Percentiles rank a stretch among this genome's conserved stretches.
phyloP scores from a whole-genome alignment of 768 basidiomycete species.

The Tulasnella sp. region DNA sequence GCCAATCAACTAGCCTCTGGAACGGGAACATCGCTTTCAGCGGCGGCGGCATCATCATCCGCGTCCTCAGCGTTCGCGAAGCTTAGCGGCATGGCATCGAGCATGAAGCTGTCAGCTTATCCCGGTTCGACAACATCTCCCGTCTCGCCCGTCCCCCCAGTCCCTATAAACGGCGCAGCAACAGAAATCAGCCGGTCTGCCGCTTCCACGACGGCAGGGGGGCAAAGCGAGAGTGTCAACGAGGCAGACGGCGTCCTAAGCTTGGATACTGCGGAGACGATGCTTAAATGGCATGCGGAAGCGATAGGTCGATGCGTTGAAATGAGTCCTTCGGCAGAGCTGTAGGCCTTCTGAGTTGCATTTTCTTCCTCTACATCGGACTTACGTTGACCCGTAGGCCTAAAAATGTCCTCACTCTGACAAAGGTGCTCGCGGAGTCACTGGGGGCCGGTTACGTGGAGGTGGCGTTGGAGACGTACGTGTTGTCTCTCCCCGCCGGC shows the following conservation, averaged over 20 bases:
- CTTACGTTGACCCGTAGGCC: constrained; percentile 43
- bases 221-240: constrained; percentile 19
- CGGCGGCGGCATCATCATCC: constrained; percentile 32
- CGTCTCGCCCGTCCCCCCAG: not conserved
- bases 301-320: constrained; percentile 92
- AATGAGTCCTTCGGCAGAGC: constrained; percentile 68
- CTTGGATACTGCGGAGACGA: constrained; percentile 72
- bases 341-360: constrained; percentile 47
- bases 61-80: constrained; percentile 24
- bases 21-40: constrained; percentile 45
- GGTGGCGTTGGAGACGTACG: constrained; percentile 86
- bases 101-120: constrained; percentile 10
- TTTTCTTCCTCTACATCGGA: not conserved
- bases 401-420: constrained; percentile 77
- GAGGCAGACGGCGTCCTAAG: constrained; percentile 79
- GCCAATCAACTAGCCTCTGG: constrained; percentile 80
- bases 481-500: constrained; percentile 13
- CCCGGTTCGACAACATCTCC: not conserved
- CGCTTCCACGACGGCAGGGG: not conserved
- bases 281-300: constrained; percentile 97
- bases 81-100: constrained; percentile 19
- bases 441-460: constrained; percentile 80
- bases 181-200: not conserved
- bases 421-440: constrained; percentile 79
- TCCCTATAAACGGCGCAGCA: not conserved